A percentile compares a stretch with the other conserved stretches of the same genome.
Evolutionary conservation across 371 early-diverging fungal genomes (phyloP).

Genomic region (Rhizopus arrhizus): DNA sequence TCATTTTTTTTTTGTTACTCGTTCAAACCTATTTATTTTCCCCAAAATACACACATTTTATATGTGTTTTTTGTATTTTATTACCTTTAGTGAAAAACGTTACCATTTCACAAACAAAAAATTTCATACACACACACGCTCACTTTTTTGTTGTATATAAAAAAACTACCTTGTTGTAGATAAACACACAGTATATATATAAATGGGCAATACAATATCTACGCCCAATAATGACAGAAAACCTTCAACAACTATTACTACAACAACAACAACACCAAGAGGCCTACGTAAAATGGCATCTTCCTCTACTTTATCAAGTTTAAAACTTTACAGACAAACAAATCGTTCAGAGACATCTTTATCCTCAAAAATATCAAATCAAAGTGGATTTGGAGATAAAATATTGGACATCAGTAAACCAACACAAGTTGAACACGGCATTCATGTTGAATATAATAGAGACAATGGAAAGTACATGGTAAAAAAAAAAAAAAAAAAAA

Average conservation of each 20-base stretch:
- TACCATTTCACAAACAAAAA: neutral
- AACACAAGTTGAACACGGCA: slow-evolving; percentile 68
- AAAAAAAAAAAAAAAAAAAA: slow-evolving; percentile 6
- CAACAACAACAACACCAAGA: slow-evolving; percentile 30
- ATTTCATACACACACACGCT: neutral
- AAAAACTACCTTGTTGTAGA: neutral
- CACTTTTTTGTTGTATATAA: slow-evolving; percentile 2
- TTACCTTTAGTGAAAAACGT: neutral
- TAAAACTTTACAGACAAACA: slow-evolving; percentile 41
- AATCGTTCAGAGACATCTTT: slow-evolving; percentile 44
- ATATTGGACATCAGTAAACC: slow-evolving; percentile 66
- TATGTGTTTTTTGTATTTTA: slow-evolving; percentile 4
- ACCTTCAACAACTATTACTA: slow-evolving; percentile 32
- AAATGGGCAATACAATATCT: slow-evolving; percentile 36
- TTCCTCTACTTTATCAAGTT: slow-evolving; percentile 45
- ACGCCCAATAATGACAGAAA: slow-evolving; percentile 30
- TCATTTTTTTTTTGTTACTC: slow-evolving; percentile 3
- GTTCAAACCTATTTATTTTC: neutral
- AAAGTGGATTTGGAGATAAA: slow-evolving; percentile 46
- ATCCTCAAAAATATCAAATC: slow-evolving; percentile 45
- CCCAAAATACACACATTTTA: neutral
- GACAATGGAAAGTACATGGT: slow-evolving; percentile 67
- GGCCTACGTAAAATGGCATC: slow-evolving; percentile 46
- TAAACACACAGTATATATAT: neutral
- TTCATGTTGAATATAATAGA: slow-evolving; percentile 67